Evolutionary conservation across 2,329 filamentous ascomycete species (phyloP), one percentile per base, ranked within the genome.

Genomic region (Blastomyces emzantsi): DNA sequence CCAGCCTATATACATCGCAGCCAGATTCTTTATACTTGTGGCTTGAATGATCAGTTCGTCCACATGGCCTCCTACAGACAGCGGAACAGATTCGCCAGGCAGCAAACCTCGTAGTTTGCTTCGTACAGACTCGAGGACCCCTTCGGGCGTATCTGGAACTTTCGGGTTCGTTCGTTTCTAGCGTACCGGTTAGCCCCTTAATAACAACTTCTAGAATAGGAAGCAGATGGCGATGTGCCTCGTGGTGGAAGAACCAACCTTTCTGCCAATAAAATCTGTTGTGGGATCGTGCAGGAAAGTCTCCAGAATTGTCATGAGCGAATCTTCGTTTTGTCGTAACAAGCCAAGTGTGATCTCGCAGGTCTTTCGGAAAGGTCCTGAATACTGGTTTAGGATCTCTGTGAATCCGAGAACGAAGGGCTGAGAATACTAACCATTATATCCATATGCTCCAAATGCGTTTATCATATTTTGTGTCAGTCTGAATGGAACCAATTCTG

Each of bases 391-490:
- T 59, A 19, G 30, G 36, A 17, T 22, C 13, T 11, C 36, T 19
- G 28, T 11, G 19, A 51, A 11, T 36, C 8, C 3, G 36, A 49
- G 17, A 57, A 6, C 4, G 11, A n/a, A 49, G 25, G 28, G 43
- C n/a, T 15, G 15, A 41, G 54, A 57, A 41, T 63, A 66, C 68
- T 39, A 66, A 78, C 79, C 90, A 75, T 97, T 94, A 73, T 94
- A 91, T 65, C 92, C 91, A 72, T 95, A 93, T 28, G 95, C 87
- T 5, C 94, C 94, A 87, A 99, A 97, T 13, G 94, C 95, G 67
- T 96, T 90, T 45, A 95, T 86, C 93, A 99, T 97, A 77, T 99
- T 99, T 81, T 97, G 93, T 3, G 94, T 99, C 52, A 99, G 82
- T 19, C 95, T 89, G 81, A 99, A 99, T 1, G 94, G 95, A 1